Evolutionary conservation across 768 basidiomycete genomes (phyloP).

Genomic region (Clavaria fumosa): DNA sequence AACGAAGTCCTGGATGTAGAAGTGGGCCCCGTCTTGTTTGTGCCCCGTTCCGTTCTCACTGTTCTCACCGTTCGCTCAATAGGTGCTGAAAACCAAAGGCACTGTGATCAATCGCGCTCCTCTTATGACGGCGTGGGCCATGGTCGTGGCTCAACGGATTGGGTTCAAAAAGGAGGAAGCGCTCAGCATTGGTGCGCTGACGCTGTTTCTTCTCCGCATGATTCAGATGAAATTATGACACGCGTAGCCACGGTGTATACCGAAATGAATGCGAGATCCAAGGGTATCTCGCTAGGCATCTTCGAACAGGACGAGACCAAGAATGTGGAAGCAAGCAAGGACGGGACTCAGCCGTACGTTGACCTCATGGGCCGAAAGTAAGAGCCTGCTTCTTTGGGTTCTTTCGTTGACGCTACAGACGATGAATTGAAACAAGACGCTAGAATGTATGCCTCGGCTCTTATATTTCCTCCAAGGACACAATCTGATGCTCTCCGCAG

Average conservation of each 20-base stretch:
- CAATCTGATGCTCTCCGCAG: slow-evolving; percentile 23
- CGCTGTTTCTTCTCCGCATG: not conserved
- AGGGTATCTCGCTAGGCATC: slow-evolving; percentile 73
- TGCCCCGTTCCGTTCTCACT: not conserved
- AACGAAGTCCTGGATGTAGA: slow-evolving; percentile 59
- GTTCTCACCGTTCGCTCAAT: slow-evolving; percentile 4
- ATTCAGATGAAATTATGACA: not conserved
- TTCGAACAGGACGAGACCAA: slow-evolving; percentile 40
- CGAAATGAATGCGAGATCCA: slow-evolving; percentile 79
- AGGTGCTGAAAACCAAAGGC: slow-evolving; percentile 47
- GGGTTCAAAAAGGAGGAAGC: slow-evolving; percentile 85
- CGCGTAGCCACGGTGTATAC: slow-evolving; percentile 76
- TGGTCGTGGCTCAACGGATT: slow-evolving; percentile 67
- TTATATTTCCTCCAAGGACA: slow-evolving; percentile 2
- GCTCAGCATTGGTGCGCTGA: slow-evolving; percentile 65
- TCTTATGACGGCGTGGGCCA: slow-evolving; percentile 89
- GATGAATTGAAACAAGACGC: not conserved
- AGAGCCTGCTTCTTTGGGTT: too few species aligned
- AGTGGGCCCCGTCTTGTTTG: slow-evolving; percentile 25
- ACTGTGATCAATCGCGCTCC: slow-evolving; percentile 82
- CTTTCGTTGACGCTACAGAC: not conserved
- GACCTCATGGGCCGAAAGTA: slow-evolving; percentile 72
- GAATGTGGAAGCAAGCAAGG: slow-evolving; percentile 36
- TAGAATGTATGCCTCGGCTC: slow-evolving; percentile 26
- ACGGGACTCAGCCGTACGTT: slow-evolving; percentile 66